These are phyloP conservation scores for Erysiphe pulchra DNA, from an alignment of 2,329 filamentous ascomycete species.

Conservation along the genomic window DNA sequence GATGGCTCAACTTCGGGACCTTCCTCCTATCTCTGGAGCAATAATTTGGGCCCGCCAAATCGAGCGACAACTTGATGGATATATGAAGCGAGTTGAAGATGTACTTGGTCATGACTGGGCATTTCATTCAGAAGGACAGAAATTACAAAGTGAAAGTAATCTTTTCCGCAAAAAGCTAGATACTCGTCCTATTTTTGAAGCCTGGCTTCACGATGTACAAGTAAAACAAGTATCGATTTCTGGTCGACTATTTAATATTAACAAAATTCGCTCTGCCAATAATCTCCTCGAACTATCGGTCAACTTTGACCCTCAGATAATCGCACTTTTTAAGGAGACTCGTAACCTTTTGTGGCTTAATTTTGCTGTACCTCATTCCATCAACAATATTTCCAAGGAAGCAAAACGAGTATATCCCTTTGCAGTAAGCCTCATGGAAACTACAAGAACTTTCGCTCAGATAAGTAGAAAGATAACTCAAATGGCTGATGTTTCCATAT, in stretches of 20 bases:
- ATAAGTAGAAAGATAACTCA: slow-evolving; percentile 61
- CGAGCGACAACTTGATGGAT: slow-evolving; percentile 78
- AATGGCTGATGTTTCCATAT: slow-evolving; percentile 67
- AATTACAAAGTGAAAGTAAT: slow-evolving; percentile 71
- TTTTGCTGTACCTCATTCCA: slow-evolving; percentile 77
- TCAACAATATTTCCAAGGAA: slow-evolving; percentile 91
- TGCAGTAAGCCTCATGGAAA: slow-evolving; percentile 95
- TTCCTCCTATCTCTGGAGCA: slow-evolving; percentile 84
- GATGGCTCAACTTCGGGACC: slow-evolving; percentile 89
- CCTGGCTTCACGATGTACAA: slow-evolving; percentile 80
- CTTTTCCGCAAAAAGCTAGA: slow-evolving; percentile 93
- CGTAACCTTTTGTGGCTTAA: slow-evolving; percentile 88
- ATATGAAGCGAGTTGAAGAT: slow-evolving; percentile 98
- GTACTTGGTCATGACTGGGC: slow-evolving; percentile 90
- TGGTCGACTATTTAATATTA: slow-evolving; percentile 75
- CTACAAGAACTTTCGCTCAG: slow-evolving; percentile 77
- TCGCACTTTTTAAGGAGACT: slow-evolving; percentile 95
- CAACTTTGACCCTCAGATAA: slow-evolving; percentile 94
- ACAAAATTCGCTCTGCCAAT: slow-evolving; percentile 67
- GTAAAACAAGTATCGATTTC: slow-evolving; percentile 75
- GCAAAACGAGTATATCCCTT: slow-evolving; percentile 98
- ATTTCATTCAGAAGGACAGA: slow-evolving; percentile 81
- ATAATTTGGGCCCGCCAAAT: slow-evolving; percentile 98
- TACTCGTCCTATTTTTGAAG: slow-evolving; percentile 78
- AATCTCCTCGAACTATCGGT: slow-evolving; percentile 72